Percentiles rank a stretch among this genome's conserved stretches.
Evolutionary conservation across 2,329 filamentous ascomycete genomes (phyloP).

Genomic region (Dothistroma septosporum): DNA sequence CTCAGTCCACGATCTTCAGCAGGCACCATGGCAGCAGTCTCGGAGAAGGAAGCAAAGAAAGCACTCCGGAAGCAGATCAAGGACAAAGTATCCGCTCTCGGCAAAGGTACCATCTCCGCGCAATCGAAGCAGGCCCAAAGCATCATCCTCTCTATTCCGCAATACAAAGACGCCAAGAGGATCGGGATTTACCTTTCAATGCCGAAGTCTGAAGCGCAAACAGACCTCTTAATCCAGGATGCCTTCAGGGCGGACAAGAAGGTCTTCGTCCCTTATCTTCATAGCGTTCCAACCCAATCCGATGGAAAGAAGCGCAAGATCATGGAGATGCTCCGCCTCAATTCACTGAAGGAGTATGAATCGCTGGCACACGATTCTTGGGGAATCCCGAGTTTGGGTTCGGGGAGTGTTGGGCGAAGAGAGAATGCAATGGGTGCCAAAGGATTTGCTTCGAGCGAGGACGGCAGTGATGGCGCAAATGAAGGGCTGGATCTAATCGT

Average conservation of each 20-base stretch:
- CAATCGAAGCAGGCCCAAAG: conserved; percentile 71
- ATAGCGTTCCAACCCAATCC: conserved; percentile 12
- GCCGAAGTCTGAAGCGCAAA: conserved; percentile 82
- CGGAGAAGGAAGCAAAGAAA: conserved; percentile 57
- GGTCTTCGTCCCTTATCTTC: conserved; percentile 86
- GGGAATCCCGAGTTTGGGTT: conserved; percentile 85
- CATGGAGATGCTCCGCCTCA: conserved; percentile 92
- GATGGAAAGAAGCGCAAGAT: conserved; percentile 52
- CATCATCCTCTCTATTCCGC: conserved; percentile 61
- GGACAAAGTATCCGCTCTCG: conserved; percentile 57
- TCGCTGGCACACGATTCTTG: conserved; percentile 73
- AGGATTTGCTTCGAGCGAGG: conserved; percentile 38
- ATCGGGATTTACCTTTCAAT: conserved; percentile 92
- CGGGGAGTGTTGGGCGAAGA: conserved; percentile 60
- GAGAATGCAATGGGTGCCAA: conserved; percentile 68
- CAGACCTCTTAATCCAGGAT: conserved; percentile 73
- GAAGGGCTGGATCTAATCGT: conserved; percentile 75
- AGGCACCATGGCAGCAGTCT: conserved; percentile 20
- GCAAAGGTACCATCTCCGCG: conserved; percentile 56
- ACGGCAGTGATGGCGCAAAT: conserved; percentile 14
- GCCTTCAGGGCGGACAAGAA: conserved; percentile 73
- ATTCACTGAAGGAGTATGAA: conserved; percentile 71
- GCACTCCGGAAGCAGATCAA: conserved; percentile 70
- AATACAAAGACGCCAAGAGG: conserved; percentile 69
- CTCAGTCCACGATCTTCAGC: neutral